Evolutionary conservation across 306 rosid genomes (phyloP).

Genomic region (Quercus berberidifolia): DNA sequence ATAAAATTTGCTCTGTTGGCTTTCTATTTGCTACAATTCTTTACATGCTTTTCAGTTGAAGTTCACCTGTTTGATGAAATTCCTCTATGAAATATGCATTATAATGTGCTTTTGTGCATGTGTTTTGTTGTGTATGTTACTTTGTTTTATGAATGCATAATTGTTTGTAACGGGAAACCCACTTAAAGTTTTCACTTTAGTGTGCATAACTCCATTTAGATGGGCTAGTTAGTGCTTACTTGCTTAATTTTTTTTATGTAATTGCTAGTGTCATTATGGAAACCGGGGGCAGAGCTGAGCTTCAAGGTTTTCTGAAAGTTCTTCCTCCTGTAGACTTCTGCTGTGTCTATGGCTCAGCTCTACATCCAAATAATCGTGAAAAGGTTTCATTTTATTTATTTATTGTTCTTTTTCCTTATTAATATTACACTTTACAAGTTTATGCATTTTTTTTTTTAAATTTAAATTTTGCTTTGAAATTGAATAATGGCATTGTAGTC

Average conservation of each 20-base stretch:
- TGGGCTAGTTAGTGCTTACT: no score
- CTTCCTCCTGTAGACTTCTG: slow-evolving; percentile 56
- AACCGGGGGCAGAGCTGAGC: slow-evolving; percentile 16
- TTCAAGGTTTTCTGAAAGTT: slow-evolving; percentile 31
- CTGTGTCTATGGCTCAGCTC: slow-evolving; percentile 52
- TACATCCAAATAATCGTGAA: slow-evolving; percentile 42
- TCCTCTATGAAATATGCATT: no score
- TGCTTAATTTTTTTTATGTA: no score
- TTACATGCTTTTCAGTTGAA: not conserved
- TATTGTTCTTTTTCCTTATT: not conserved
- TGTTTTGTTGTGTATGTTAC: no score
- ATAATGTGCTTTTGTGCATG: no score
- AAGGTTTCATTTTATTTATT: slow-evolving; percentile 22
- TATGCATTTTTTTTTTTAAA: not conserved
- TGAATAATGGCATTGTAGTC: slow-evolving; percentile 27
- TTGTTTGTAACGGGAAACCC: no score
- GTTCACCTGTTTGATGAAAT: slow-evolving; percentile 17
- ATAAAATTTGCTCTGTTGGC: no score
- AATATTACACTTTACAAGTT: not conserved
- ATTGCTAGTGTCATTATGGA: slow-evolving; percentile 17
- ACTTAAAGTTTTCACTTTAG: no score
- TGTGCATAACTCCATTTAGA: no score
- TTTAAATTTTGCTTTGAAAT: not conserved
- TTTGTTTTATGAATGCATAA: no score
- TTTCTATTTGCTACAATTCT: no score